Percentiles rank a stretch among this genome's conserved stretches.
Evolutionary conservation across 768 basidiomycete genomes (phyloP).

Genomic region (Cyclocybe cylindracea): DNA sequence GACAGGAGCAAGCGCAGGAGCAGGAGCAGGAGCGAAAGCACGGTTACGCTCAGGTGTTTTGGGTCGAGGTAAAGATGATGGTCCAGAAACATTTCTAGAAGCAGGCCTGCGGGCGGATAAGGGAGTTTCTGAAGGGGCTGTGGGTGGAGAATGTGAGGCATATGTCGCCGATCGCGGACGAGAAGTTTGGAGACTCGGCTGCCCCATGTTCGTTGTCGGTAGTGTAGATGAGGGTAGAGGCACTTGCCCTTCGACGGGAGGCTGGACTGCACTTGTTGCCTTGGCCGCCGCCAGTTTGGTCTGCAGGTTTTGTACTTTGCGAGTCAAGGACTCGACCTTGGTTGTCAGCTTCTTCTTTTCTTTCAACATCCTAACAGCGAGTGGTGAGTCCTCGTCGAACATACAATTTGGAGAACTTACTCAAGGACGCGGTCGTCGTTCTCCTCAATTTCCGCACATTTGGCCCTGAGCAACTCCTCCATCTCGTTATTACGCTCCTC

Average conservation of each 20-base stretch:
- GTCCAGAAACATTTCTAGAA: constrained; percentile 42
- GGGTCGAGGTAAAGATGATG: constrained; percentile 42
- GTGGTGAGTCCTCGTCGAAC: constrained; percentile 7
- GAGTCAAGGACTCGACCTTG: constrained; percentile 70
- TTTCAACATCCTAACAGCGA: constrained; percentile 60
- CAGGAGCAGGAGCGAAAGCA: constrained; percentile 47
- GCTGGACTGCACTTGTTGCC: constrained; percentile 24
- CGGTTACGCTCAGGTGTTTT: constrained; percentile 55
- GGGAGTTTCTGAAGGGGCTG: constrained; percentile 19
- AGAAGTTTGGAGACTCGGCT: constrained; percentile 10
- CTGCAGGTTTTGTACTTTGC: constrained; percentile 75
- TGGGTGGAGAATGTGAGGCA: constrained; percentile 19
- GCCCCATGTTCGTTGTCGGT: constrained; percentile 4
- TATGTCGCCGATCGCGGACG: constrained; percentile 32
- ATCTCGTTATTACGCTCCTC: constrained; percentile 74
- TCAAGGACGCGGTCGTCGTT: constrained; percentile 81
- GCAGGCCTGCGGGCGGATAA: constrained; percentile 20
- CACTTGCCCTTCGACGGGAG: constrained; percentile 2
- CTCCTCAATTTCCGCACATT: constrained; percentile 80
- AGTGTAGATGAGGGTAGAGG: constrained; percentile 7
- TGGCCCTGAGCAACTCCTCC: constrained; percentile 68
- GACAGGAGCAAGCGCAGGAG: constrained; percentile 34
- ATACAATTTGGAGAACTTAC: constrained; percentile 41
- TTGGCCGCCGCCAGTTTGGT: constrained; percentile 61
- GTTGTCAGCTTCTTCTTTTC: constrained; percentile 74